These are phyloP conservation scores for Rhodotorula sp. DNA, from an alignment of 1,284 basidiomycete species.

Conservation along the genomic window DNA sequence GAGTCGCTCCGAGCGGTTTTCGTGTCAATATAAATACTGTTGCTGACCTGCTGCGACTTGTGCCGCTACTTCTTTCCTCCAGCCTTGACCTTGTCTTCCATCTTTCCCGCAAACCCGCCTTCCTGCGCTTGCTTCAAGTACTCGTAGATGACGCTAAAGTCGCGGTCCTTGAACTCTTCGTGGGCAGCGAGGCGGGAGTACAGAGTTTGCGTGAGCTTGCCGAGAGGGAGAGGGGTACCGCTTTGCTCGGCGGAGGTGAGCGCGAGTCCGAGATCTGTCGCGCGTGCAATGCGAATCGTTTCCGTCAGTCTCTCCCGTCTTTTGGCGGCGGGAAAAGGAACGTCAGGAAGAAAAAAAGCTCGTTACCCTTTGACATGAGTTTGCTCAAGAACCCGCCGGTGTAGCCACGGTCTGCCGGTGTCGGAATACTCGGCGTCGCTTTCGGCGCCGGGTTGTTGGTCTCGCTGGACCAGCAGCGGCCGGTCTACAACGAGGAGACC, in stretches of 20 bases:
- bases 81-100: neutral
- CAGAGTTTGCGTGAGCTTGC: conserved; percentile 56
- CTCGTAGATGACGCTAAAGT: conserved; percentile 76
- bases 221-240: conserved; percentile 66
- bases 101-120: conserved; percentile 6
- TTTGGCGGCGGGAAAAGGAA: too few species aligned
- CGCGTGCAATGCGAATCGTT: neutral
- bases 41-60: neutral
- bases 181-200: conserved; percentile 58
- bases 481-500: conserved; percentile 33
- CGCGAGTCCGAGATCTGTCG: conserved; percentile 72
- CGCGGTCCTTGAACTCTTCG: conserved; percentile 61
- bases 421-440: conserved; percentile 55
- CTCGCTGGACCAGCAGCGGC: conserved; percentile 72
- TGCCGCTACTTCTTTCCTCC: neutral
- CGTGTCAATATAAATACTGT: neutral
- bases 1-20: too few species aligned
- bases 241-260: conserved; percentile 60
- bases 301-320: too few species aligned
- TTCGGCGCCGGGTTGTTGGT: conserved; percentile 83
- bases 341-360: neutral
- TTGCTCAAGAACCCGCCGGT: conserved; percentile 72
- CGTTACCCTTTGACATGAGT: conserved; percentile 70
- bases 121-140: conserved; percentile 52
- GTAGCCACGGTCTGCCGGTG: conserved; percentile 75